phyloP scores from a whole-genome alignment of 73 alveolate species.

The Durusdinium trenchii region DNA sequence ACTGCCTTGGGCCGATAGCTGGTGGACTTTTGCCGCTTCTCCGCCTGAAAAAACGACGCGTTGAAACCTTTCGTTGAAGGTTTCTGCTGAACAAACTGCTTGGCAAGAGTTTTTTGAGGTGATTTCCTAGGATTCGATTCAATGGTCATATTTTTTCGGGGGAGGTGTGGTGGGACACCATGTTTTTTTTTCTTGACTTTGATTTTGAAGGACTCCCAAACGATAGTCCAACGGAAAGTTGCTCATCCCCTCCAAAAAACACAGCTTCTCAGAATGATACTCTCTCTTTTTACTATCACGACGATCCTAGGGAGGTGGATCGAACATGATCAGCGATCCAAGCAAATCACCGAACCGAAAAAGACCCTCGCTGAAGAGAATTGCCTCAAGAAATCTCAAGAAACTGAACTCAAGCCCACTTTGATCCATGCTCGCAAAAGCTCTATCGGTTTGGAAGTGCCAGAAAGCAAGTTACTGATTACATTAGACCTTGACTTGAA shows the following conservation, averaged over 20 bases:
- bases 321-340: too few relatives aligned
- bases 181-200: too few relatives aligned
- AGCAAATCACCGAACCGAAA: neutral
- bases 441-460: too few relatives aligned
- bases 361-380: neutral
- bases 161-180: neutral
- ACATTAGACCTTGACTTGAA: too few relatives aligned
- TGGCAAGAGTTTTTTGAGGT: neutral
- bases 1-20: constrained; percentile 39
- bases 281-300: too few relatives aligned
- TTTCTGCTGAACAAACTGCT: neutral
- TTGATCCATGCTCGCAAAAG: neutral
- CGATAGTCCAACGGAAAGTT: neutral
- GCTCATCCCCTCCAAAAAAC: too few relatives aligned
- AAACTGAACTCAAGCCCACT: neutral
- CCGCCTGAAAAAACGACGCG: constrained; percentile 62
- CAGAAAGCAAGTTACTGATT: too few relatives aligned
- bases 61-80: neutral
- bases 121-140: too few relatives aligned
- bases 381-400: neutral
- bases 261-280: too few relatives aligned
- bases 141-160: neutral
- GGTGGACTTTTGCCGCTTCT: constrained; percentile 59
- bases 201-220: neutral
- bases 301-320: too few relatives aligned